Evolutionary conservation across 306 rosid species (phyloP), one percentile per base, ranked within the genome.

Genomic region (Styphnolobium japonicum): DNA sequence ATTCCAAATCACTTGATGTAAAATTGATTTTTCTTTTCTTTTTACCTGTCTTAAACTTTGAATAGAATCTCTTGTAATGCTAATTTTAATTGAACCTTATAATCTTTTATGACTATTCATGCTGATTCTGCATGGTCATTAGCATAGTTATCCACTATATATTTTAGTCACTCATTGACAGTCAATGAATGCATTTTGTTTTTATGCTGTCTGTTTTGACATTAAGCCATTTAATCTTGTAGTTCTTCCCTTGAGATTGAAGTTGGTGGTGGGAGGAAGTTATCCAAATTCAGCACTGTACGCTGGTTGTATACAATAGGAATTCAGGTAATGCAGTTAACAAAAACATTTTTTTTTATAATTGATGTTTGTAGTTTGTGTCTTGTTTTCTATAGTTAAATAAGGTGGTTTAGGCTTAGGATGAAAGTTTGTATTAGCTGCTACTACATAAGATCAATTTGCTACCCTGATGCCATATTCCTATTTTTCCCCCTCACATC

Each of bases 241-340:
- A 95, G 98, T 88, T 83, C 94, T 68, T 79, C 92, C 76, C 93
- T 95, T 85, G 97, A 88, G 91, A 49, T 95, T 86, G 98, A 91
- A 89, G 91, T 95, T 74, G 99, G 99, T 31, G 98, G 98, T 19
- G 98, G 98, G 82, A 93, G 99, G 88, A 93, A 89, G 78, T 15
- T 95, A 86, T 95, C 99, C 23, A 91, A 83, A 79, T 93, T 91
- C 79, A 95, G 99, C 77, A 71, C 89, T 12, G 90, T 93, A 46
- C 92, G 97, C 71, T 87, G 92, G 93, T 63, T 95, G 92, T 95
- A 93, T 81, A 42, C 94, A 61, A 84, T 95, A 66, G 99, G 99
- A 84, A 78, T 93, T 80, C 99, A 90, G 98, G 99, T 93, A 83
- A 75, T 69, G 67, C 63, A 74, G 65, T 74, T 62, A 52, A 45